phyloP scores from a whole-genome alignment of 1,284 basidiomycete species.

The Ustilago cynodontis region DNA sequence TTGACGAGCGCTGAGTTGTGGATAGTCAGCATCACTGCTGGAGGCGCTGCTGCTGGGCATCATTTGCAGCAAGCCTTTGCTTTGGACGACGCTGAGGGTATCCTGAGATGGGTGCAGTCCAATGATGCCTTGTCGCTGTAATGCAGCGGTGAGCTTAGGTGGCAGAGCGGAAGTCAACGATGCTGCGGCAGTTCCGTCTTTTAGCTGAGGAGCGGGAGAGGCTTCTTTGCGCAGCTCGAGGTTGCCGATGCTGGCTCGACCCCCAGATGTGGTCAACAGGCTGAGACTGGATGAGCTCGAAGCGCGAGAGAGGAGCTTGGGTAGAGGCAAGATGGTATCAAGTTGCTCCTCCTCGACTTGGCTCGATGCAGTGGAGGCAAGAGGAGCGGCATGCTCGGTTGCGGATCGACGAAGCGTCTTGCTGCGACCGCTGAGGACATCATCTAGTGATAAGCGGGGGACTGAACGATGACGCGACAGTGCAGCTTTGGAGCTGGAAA shows the following conservation, averaged over 20 bases:
- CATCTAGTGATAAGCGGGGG: constrained; percentile 43
- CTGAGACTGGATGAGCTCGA: constrained; percentile 55
- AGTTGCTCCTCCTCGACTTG: constrained; percentile 40
- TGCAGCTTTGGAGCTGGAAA: constrained; percentile 16
- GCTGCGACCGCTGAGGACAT: constrained; percentile 40
- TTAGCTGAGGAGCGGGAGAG: constrained; percentile 10
- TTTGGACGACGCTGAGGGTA: constrained; percentile 4
- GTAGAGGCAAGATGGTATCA: constrained; percentile 49
- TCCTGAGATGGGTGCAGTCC: constrained; percentile 19
- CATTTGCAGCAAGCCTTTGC: constrained; percentile 51
- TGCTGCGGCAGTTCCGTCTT: constrained; percentile 1
- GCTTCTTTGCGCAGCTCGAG: constrained; percentile 16
- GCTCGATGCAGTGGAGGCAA: constrained; percentile 22
- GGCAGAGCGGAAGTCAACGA: constrained; percentile 44
- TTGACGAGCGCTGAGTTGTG: constrained; percentile 7
- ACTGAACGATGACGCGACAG: constrained; percentile 43
- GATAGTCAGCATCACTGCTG: constrained; percentile 48
- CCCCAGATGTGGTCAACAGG: constrained; percentile 52
- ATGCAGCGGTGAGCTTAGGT: constrained; percentile 36
- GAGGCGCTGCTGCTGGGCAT: constrained; percentile 64
- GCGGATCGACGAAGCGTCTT: constrained; percentile 37
- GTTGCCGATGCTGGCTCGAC: constrained; percentile 55
- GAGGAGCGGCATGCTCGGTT: constrained; percentile 26
- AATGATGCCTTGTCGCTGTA: constrained; percentile 57
- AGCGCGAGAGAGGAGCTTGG: constrained; percentile 44